Evolutionary conservation across 768 basidiomycete genomes (phyloP).

Genomic region (Serendipita sp.): DNA sequence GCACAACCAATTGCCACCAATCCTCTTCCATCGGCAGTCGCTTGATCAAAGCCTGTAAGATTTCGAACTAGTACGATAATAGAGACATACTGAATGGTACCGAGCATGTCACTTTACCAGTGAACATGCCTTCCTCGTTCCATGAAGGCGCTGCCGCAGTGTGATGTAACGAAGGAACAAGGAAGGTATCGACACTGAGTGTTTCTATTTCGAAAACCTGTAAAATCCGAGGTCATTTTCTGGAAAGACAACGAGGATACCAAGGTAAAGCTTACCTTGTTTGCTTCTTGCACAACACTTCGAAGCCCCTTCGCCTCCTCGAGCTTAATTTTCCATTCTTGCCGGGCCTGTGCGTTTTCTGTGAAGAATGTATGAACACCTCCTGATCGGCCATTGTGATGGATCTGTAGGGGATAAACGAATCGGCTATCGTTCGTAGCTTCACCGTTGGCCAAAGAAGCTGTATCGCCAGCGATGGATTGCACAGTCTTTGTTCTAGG

Average conservation of each 20-base stretch:
- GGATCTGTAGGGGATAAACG: constrained; percentile 76
- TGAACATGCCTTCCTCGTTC: constrained; percentile 52
- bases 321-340: constrained; percentile 80
- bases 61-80: not conserved
- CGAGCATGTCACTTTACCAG: constrained; percentile 84
- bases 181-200: constrained; percentile 75
- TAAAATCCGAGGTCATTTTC: not conserved
- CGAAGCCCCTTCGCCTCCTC: constrained; percentile 77
- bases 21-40: constrained; percentile 64
- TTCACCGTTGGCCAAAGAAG: constrained; percentile 18
- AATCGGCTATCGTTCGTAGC: constrained; percentile 45
- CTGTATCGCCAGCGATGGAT: constrained; percentile 17
- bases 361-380: constrained; percentile 80
- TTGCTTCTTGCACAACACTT: constrained; percentile 77
- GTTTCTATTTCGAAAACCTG: constrained; percentile 81
- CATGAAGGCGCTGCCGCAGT: constrained; percentile 32
- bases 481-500: constrained; percentile 15
- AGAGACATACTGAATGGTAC: constrained; percentile 65
- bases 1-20: constrained; percentile 88
- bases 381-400: constrained; percentile 76
- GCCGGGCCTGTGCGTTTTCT: constrained; percentile 54
- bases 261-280: constrained; percentile 32
- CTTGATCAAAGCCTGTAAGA: constrained; percentile 23
- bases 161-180: constrained; percentile 47
- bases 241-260: not conserved